phyloP scores from a whole-genome alignment of 352 stramenopile species.

The Phytopythium kandeliae region DNA sequence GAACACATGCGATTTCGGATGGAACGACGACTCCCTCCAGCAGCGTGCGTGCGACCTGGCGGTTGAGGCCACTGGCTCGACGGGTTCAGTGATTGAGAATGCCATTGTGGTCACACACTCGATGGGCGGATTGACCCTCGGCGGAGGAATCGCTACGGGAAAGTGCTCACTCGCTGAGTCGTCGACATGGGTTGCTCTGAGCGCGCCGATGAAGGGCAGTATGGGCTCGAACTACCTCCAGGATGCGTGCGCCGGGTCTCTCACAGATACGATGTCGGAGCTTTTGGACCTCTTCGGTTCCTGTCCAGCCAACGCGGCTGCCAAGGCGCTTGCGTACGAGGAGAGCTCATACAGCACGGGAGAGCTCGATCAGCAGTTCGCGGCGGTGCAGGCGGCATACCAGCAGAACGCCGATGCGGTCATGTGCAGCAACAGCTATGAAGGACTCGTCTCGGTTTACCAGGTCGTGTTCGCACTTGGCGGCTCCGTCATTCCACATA shows the following conservation, averaged over 20 bases:
- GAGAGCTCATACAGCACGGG: constrained; percentile 14
- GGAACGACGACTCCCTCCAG: constrained; percentile 27
- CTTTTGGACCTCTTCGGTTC: constrained; percentile 30
- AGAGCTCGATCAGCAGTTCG: constrained; percentile 14
- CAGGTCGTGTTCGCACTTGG: constrained; percentile 13
- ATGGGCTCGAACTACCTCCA: constrained; percentile 25
- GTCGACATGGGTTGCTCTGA: constrained; percentile 21
- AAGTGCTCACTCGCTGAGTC: constrained; percentile 33
- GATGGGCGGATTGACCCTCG: constrained; percentile 37
- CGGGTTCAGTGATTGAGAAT: constrained; percentile 23
- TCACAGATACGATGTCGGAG: constrained; percentile 13
- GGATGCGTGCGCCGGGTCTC: constrained; percentile 21
- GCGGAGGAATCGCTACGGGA: constrained; percentile 28
- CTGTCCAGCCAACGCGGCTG: constrained; percentile 28
- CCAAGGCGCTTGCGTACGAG: constrained; percentile 30
- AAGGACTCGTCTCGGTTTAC: constrained; percentile 25
- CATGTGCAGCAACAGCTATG: constrained; percentile 29
- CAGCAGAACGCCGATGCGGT: constrained; percentile 20
- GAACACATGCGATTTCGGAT: constrained; percentile 28
- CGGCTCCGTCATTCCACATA: constrained; percentile 19
- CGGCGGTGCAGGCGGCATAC: constrained; percentile 22
- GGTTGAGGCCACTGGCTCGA: constrained; percentile 8
- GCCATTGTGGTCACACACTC: constrained; percentile 46
- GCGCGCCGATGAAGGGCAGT: constrained; percentile 20
- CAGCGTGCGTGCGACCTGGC: constrained; percentile 28